Evolutionary conservation across 257 asterid species (phyloP), one percentile per base, ranked within the genome.

Genomic region (Nemophila menziesii): DNA sequence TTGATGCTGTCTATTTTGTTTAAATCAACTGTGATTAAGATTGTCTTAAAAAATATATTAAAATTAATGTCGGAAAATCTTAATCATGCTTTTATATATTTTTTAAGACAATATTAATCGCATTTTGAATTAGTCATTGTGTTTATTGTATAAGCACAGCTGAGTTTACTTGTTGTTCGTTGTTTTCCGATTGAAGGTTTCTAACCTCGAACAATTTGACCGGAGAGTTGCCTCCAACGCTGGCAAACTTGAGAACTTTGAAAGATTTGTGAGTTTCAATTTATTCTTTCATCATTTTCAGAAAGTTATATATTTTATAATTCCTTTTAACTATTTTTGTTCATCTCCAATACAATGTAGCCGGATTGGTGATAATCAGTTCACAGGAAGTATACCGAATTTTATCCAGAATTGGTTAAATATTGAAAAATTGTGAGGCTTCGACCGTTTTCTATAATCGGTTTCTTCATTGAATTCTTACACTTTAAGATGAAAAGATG

Each of bases 161-260:
- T 29, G 5, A 24, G 12, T 29, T 29, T 29, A 7, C 9, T 29
- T 29, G 5, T 29, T 29, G 36, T 2, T 29, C 9, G 8, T 29
- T 29, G 36, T 11, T 11, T 4, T 21, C 20, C 3, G 22, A 40
- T 16, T 57, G 46, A 20, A 82, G 94, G 33, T n/a, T 43, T 20
- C 39, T 82, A 29, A 61, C 62, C 41, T 82, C 94, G 0, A 82
- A 82, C 70, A 51, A 82, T 59, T 68, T 76, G 45, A 68, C 71
- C 6, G 94, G 94, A 26, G 69, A 48, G 57, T 20, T 82, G 56
- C 92, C 92, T 0, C 33, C 20, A 33, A 63, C 14, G 37, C 73
- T 82, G n/a, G 77, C 66, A 54, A 68, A 56, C 7, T 44, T 75
- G 68, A 49, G 58, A 55, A 64, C 78, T 24, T 33, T 82, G 64